Conservation (phyloP, 768 basidiomycete genomes). For the Daedaleopsis nitida region DNA sequence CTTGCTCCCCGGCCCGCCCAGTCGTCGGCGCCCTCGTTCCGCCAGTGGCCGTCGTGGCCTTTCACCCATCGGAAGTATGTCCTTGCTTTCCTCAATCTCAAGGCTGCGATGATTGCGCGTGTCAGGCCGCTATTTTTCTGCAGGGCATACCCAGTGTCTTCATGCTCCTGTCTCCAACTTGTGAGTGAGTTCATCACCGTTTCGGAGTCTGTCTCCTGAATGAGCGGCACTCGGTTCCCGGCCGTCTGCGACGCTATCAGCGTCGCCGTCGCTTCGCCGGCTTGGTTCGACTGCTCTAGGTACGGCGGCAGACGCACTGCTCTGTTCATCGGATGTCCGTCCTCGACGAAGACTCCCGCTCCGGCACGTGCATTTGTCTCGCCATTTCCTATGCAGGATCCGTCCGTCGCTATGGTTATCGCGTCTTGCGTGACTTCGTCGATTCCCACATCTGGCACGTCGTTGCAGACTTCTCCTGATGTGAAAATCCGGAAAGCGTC, state of each 20-base stretch:
- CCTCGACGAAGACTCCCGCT: constrained; percentile 1
- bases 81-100: background rate
- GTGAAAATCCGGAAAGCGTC: constrained; percentile 4
- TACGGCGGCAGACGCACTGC: background rate
- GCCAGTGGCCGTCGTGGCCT: constrained; percentile 4
- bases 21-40: background rate
- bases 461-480: background rate
- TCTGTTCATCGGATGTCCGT: background rate
- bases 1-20: background rate
- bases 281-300: background rate
- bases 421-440: background rate
- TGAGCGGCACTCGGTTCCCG: background rate
- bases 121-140: constrained; percentile 17
- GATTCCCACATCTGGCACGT: background rate
- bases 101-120: background rate
- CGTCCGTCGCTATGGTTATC: background rate
- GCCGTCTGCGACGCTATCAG: background rate
- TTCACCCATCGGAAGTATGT: constrained; percentile 7
- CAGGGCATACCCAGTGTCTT: constrained; percentile 32
- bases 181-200: constrained; percentile 20
- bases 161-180: constrained; percentile 16
- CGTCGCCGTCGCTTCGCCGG: background rate
- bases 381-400: constrained; percentile 1
- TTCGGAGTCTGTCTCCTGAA: constrained; percentile 24
- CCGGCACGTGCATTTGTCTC: background rate